A percentile compares a stretch with the other conserved stretches of the same genome.
phyloP scores from a whole-genome alignment of 2,329 filamentous ascomycete species.

The Botrytis byssoidea region DNA sequence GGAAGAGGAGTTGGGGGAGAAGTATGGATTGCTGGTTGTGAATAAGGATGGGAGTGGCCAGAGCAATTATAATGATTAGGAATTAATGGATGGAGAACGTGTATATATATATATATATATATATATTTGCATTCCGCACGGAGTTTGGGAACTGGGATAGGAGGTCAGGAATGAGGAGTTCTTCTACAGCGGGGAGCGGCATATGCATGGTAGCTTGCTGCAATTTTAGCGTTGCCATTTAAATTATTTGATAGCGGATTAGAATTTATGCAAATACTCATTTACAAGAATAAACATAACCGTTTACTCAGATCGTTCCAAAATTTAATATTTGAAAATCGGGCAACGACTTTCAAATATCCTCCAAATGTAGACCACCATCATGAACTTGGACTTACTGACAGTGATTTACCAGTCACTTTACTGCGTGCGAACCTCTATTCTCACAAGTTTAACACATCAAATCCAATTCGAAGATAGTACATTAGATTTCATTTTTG shows the following conservation, averaged over 20 bases:
- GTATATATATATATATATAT: not conserved
- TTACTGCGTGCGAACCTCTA: too few species aligned
- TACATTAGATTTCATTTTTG: constrained; percentile 3
- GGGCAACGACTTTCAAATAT: not conserved
- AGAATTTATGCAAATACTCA: not conserved
- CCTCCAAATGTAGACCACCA: not conserved
- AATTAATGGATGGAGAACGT: not conserved
- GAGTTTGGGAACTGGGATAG: not conserved
- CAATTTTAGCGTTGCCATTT: not conserved
- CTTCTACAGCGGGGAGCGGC: not conserved
- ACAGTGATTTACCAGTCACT: not conserved
- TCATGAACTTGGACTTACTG: not conserved
- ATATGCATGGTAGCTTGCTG: not conserved
- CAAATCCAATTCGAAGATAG: not conserved
- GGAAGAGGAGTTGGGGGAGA: constrained; percentile 51
- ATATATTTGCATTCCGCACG: not conserved
- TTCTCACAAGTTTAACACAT: not conserved
- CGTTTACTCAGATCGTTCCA: not conserved
- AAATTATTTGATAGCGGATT: not conserved
- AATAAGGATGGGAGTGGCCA: constrained; percentile 56
- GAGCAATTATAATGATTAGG: constrained; percentile 57
- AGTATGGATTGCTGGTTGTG: constrained; percentile 49
- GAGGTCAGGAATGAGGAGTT: not conserved
- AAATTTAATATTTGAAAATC: not conserved
- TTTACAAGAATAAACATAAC: not conserved